Conservation (phyloP, 2,329 filamentous ascomycete genomes). For the Xylaria sp. region DNA sequence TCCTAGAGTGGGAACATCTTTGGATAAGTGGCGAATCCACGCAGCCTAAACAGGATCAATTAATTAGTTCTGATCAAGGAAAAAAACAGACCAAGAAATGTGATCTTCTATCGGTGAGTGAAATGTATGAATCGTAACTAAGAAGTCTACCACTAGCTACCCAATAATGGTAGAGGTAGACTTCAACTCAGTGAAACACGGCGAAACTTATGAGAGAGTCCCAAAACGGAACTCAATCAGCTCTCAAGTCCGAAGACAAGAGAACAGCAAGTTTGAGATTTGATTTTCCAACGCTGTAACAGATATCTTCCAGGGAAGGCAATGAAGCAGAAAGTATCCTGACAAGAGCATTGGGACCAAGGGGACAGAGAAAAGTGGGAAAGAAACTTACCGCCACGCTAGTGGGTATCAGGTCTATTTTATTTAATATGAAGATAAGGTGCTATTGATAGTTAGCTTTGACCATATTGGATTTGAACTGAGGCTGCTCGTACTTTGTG, state of each 20-base stretch:
- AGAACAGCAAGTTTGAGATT: constrained; percentile 76
- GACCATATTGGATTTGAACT: not conserved
- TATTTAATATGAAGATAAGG: constrained; percentile 87
- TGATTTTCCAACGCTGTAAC: constrained; percentile 99
- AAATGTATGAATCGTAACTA: constrained; percentile 98
- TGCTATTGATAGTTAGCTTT: constrained; percentile 54
- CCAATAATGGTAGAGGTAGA: constrained; percentile 71
- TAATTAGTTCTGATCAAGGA: not conserved
- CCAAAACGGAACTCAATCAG: constrained; percentile 91
- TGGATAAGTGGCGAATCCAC: constrained; percentile 90
- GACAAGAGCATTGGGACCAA: constrained; percentile 77
- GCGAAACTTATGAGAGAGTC: constrained; percentile 76
- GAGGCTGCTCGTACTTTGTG: not conserved
- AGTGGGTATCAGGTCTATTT: constrained; percentile 92
- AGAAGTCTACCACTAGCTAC: constrained; percentile 83
- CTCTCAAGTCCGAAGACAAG: constrained; percentile 71
- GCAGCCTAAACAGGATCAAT: constrained; percentile 66
- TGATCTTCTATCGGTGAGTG: constrained; percentile 54
- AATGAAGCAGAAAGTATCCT: constrained; percentile 81
- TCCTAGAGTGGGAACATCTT: constrained; percentile 91
- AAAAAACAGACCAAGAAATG: not conserved
- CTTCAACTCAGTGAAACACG: constrained; percentile 98
- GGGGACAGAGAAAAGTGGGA: constrained; percentile 10
- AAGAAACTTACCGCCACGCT: constrained; percentile 84
- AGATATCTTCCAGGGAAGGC: constrained; percentile 81